Evolutionary conservation across 768 basidiomycete species (phyloP), one percentile per base, ranked within the genome.

Genomic region (Russula griseocarnosa): DNA sequence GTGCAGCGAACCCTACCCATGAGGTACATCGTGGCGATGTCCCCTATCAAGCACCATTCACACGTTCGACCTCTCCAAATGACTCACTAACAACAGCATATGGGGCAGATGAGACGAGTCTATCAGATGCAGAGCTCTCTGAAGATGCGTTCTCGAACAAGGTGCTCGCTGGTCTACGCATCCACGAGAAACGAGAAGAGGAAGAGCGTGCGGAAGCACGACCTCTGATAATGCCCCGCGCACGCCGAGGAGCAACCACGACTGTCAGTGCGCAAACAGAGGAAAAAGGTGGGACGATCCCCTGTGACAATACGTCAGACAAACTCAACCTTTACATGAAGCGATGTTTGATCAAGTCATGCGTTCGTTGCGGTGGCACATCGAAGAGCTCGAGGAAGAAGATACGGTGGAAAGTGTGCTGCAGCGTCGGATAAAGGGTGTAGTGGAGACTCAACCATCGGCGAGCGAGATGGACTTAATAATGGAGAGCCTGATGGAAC

Each of bases 11-110:
- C 14, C 49, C 63, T 11, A 67, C 58, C 10, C 66, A 67, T 30
- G 62, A 64, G 46, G 52, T 59, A 16, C 64, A 72, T 52, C 67
- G 70, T 18, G 69, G 68, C 32, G 69, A 72, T 51, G 65, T 71
- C 16, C 70, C 71, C 2, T 81, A 81, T 62, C 79, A 76, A 36
- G 74, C 80, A 1, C 79, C 80, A 3, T 72, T 81, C 61, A 75
- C 81, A 24, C 77, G 80, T 40, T 74, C 77, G 9, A 76, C 79
- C 5, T 81, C 80, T 3, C 81, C 80, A 34, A 77, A 78, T 9
- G 79, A 77, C 56, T 79, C 80, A 16, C 74, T 81, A 55, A 79
- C 77, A 42, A 81, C 80, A 47, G 73, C 77, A n/a, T 81, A 81
- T 36, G 78, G 76, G 8, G 72, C 72, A 18, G 81, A 81, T 67